Conservation (phyloP, 495 filamentous ascomycete species). For the Xylaria venustula region DNA sequence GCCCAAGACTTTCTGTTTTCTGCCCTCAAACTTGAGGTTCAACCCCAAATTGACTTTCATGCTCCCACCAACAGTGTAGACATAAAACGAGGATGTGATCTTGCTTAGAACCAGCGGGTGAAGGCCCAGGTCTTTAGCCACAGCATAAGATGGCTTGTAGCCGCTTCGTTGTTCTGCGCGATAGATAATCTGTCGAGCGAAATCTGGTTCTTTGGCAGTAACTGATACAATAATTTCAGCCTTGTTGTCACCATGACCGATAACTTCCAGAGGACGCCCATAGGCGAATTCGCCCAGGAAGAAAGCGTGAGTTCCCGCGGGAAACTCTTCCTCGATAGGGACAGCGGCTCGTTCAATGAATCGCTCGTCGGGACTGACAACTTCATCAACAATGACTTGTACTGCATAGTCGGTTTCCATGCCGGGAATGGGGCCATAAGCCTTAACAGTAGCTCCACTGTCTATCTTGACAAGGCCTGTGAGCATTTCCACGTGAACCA, state of each 20-base stretch:
- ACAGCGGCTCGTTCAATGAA: constrained; percentile 86
- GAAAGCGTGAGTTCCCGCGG: constrained; percentile 75
- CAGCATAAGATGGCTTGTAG: constrained; percentile 82
- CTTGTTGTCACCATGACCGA: constrained; percentile 60
- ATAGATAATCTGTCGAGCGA: constrained; percentile 68
- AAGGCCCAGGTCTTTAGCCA: constrained; percentile 76
- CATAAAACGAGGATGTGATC: constrained; percentile 89
- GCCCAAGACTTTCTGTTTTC: constrained; percentile 92
- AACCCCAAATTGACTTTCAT: constrained; percentile 83
- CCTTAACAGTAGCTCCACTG: constrained; percentile 86
- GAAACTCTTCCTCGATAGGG: constrained; percentile 90
- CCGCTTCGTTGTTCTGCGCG: constrained; percentile 63
- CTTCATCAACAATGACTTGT: constrained; percentile 85
- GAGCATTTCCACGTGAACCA: constrained; percentile 89
- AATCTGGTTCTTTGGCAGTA: constrained; percentile 73
- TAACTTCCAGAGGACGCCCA: constrained; percentile 82
- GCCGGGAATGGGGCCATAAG: constrained; percentile 85
- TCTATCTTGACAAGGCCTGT: constrained; percentile 90
- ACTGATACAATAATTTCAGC: constrained; percentile 73
- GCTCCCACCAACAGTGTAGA: constrained; percentile 67
- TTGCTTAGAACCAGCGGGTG: constrained; percentile 90
- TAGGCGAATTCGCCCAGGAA: constrained; percentile 97
- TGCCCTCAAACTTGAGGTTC: constrained; percentile 94
- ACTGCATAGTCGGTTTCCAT: constrained; percentile 90
- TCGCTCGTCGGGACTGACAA: constrained; percentile 86